Conservation (phyloP, 495 filamentous ascomycete genomes). For the Penicillium fimorum region DNA sequence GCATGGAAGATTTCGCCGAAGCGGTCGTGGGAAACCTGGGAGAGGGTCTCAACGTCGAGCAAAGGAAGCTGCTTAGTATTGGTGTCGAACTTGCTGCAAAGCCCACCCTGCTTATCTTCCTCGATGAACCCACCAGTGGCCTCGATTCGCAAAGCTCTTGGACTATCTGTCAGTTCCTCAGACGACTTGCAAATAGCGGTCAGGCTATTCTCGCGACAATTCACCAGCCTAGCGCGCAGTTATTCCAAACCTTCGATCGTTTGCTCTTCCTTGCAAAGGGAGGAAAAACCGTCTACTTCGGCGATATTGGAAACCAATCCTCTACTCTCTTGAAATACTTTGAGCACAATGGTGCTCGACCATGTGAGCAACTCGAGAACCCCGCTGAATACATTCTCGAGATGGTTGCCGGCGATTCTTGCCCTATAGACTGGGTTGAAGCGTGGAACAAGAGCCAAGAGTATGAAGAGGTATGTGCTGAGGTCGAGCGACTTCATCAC, state of each 20-base stretch:
- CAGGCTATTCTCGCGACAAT: conserved; percentile 91
- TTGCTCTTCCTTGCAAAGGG: conserved; percentile 79
- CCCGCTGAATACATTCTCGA: conserved; percentile 93
- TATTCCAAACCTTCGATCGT: conserved; percentile 90
- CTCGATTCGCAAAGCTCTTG: conserved; percentile 84
- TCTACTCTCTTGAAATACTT: conserved; percentile 70
- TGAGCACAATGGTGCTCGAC: conserved; percentile 63
- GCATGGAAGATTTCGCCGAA: conserved; percentile 44
- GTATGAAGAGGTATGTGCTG: conserved; percentile 56
- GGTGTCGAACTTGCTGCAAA: conserved; percentile 88
- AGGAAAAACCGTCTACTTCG: conserved; percentile 83
- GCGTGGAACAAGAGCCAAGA: conserved; percentile 73
- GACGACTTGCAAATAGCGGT: conserved; percentile 78
- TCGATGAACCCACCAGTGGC: conserved; percentile 89
- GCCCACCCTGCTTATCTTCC: conserved; percentile 78
- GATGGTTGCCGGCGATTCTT: conserved; percentile 55
- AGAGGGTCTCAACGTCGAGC: conserved; percentile 82
- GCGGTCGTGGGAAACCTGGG: conserved; percentile 41
- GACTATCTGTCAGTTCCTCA: conserved; percentile 74
- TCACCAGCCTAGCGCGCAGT: conserved; percentile 84
- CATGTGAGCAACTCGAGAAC: conserved; percentile 68
- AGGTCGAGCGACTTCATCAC: conserved; percentile 62
- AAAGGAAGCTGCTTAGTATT: conserved; percentile 83
- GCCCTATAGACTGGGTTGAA: conserved; percentile 74
- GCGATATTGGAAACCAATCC: conserved; percentile 75